A percentile compares a stretch with the other conserved stretches of the same genome.
Conservation (phyloP, 2,329 filamentous ascomycete genomes). For the Anthostomella pinea region DNA sequence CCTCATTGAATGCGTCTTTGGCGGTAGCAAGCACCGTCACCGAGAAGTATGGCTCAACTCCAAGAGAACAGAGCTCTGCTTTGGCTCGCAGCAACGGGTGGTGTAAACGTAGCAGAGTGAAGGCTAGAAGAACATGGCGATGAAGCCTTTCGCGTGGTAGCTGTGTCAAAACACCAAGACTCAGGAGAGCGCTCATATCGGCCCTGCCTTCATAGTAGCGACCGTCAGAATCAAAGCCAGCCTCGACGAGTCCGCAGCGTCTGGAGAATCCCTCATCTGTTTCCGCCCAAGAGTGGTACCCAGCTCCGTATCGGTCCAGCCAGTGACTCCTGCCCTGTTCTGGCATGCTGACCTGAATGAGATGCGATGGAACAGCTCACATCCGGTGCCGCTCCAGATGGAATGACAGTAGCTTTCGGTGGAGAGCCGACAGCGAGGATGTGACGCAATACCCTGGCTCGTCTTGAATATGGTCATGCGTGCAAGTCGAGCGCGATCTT, state of each 20-base stretch:
- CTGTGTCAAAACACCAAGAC: slow-evolving; percentile 12
- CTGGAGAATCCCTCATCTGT: slow-evolving; percentile 4
- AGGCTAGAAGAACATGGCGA: slow-evolving; percentile 19
- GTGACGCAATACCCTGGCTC: too few relatives aligned
- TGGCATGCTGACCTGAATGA: too few relatives aligned
- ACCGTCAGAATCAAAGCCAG: slow-evolving; percentile 24
- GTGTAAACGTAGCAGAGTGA: slow-evolving; percentile 18
- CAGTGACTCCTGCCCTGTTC: too few relatives aligned
- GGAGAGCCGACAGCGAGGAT: too few relatives aligned
- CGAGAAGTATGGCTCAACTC: slow-evolving; percentile 16
- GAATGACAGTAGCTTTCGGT: too few relatives aligned
- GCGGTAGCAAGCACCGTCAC: slow-evolving; percentile 8
- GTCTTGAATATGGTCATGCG: too few relatives aligned
- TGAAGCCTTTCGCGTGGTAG: slow-evolving; percentile 12
- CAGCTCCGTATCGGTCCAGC: slow-evolving; percentile 15
- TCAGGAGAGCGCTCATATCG: slow-evolving; percentile 20
- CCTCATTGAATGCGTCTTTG: slow-evolving; percentile 13
- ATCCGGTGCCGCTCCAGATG: too few relatives aligned
- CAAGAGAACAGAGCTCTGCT: slow-evolving; percentile 9
- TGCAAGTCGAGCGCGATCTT: too few relatives aligned
- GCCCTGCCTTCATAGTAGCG: slow-evolving; percentile 22
- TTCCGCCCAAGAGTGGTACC: slow-evolving; percentile 14
- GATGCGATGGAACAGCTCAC: too few relatives aligned
- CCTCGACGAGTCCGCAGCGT: slow-evolving; percentile 18
- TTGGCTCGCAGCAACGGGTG: slow-evolving; percentile 18